Base-by-base conservation (phyloP, 2,329 filamentous ascomycete species). In the Cadophora sp. region DNA sequence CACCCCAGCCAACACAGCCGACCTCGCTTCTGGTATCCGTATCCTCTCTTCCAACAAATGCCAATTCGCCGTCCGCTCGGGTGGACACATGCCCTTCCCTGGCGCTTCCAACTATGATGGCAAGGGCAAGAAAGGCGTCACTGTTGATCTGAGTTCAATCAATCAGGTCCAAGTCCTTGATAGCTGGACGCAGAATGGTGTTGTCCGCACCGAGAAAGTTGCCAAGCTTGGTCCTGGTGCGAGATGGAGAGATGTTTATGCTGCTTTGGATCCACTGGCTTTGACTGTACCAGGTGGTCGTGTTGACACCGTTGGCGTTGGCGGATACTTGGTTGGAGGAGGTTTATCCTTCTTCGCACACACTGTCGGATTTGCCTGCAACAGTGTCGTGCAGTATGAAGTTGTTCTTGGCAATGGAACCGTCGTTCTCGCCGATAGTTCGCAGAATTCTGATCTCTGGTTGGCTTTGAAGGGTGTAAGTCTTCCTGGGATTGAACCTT, bases 391-490 rank as follows among this genome's bases (percentile, higher is more conserved):
- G 47, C 62, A 62, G 13, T 70, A 66, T 45, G 69, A 70, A 58
- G 71, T 78, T 51, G 76, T 79, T 3, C 71, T 78, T 43, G 74
- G 74, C 9, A 66, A 72, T 59, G 76, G 76, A n/a, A 74, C 77
- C 4, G 79, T 87, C 51, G 76, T 84, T 41, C 81, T 80, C 1
- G 85, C 82, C 1, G 83, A 79, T 20, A 71, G 74, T 4, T 73
- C 72, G 0, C 72, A 76, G 9, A 77, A 87, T 68, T 65, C 79
- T 0, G 85, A 87, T 64, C 77, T 89, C 3, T 87, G 79, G 75
- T 79, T 79, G 69, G 84, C 82, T 0, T 79, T 88, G 22, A 66
- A 61, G n/a, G 64, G 64, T n/a, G 62, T 47, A 36, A 24, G 59
- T 50, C 16, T 30, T 30, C 16, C n/a, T 18, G 6, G 14, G 8